Evolutionary conservation across 331 rosid genomes (phyloP), one percentile per base, ranked within the genome.

Genomic region (Erythrophleum ivorense): DNA sequence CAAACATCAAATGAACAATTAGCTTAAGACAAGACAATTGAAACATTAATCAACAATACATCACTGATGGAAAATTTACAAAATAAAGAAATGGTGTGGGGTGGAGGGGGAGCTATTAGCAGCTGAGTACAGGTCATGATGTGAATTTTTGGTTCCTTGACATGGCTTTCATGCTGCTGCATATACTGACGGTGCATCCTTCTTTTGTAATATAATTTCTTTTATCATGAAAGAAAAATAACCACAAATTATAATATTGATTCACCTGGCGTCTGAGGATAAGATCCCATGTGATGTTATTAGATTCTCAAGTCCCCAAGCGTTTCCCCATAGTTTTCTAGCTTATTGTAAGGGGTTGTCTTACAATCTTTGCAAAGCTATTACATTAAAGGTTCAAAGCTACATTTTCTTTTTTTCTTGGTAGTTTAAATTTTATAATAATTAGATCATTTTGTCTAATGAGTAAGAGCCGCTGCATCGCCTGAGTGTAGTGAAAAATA

Each of bases 1-100:
- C 6, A 65, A 65, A 38, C 43, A 34, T 21, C 58, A 45, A 46
- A 45, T 29, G n/a, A 46, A 46, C 19, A 45, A 68, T 24, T 9
- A 41, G 53, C 73, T 9, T n/a, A 18, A 67, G 69, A 34, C 45
- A 33, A 38, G 50, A 15, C 31, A 67, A 69, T 69, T 24, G 66
- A 58, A 58, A 58, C 77, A 36, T 59, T 66, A 82, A 29, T 24
- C 1, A 68, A 21, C 14, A 19, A 29, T 58, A 67, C 65, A 55
- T 82, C n/a, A 59, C 38, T 76, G 12, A 45, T 45, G 36, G 57
- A 31, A 71, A 71, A 80, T 36, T 18, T 48, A 57, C 52, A 18
- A 24, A 59, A 2, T 38, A 59, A 24, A 0, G 46, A n/a, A 7
- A 49, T 49, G 54, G 16, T 4, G 6, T 3, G 57, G 13, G 53